phyloP scores from a whole-genome alignment of 495 filamentous ascomycete genomes.

The Neurospora pannonica region DNA sequence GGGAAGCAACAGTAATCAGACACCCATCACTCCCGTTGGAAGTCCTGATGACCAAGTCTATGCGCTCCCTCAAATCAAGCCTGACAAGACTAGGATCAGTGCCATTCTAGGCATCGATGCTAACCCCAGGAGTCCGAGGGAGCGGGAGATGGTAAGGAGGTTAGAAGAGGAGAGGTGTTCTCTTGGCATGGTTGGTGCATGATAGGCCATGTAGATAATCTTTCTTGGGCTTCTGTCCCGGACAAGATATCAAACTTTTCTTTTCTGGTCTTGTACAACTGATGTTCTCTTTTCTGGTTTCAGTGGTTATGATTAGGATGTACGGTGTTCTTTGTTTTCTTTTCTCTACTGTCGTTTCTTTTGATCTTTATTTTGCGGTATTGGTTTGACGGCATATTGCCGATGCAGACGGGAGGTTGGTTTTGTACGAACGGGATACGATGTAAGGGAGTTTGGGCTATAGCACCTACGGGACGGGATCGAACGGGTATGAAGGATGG shows the following conservation, averaged over 20 bases:
- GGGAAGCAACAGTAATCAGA: constrained; percentile 21
- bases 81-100: constrained; percentile 43
- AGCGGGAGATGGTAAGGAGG: constrained; percentile 42
- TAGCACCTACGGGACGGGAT: neutral
- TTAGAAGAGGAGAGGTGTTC: constrained; percentile 35
- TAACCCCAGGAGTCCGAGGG: constrained; percentile 42
- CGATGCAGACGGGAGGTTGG: neutral
- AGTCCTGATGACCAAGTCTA: constrained; percentile 36
- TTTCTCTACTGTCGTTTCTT: neutral
- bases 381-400: neutral
- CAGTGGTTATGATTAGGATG: neutral
- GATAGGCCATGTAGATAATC: neutral
- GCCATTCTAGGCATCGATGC: constrained; percentile 46
- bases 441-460: neutral
- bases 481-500: neutral
- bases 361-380: neutral
- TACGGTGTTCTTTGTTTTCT: neutral
- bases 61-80: constrained; percentile 16
- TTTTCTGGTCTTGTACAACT: neutral
- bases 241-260: neutral
- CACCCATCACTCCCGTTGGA: constrained; percentile 36
- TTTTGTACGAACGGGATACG: neutral
- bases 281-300: neutral
- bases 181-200: constrained; percentile 16
- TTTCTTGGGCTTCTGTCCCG: too few relatives aligned